phyloP scores from a whole-genome alignment of 169 alveolate genomes.

The Eimeria necatrix region DNA sequence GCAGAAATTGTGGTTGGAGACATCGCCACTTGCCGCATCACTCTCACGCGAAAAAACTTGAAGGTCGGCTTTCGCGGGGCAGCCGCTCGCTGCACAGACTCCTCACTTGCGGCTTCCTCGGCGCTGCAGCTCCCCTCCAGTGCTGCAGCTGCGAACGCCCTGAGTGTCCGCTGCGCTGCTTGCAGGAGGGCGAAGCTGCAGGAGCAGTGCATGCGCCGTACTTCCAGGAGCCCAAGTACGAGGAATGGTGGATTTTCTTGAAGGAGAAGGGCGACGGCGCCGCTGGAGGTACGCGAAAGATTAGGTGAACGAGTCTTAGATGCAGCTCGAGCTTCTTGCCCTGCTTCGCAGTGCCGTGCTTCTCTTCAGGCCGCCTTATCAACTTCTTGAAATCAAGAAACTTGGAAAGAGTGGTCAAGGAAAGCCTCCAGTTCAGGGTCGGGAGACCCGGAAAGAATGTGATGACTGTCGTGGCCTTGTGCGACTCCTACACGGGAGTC shows the following conservation, averaged over 20 bases:
- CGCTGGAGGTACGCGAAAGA: slow-evolving; percentile 60
- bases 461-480: slow-evolving; percentile 62
- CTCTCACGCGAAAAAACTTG: slow-evolving; percentile 88
- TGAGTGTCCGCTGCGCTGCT: background rate
- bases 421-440: slow-evolving; percentile 76
- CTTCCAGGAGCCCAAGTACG: slow-evolving; percentile 92
- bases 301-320: background rate
- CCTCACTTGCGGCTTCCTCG: too few species aligned
- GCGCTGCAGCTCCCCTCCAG: too few species aligned
- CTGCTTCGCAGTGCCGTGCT: background rate
- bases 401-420: slow-evolving; percentile 79
- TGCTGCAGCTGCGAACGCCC: background rate
- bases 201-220: slow-evolving; percentile 95
- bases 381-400: slow-evolving; percentile 59
- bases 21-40: slow-evolving; percentile 90
- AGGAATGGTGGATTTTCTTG: slow-evolving; percentile 93
- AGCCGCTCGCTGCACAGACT: too few species aligned
- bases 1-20: slow-evolving; percentile 93
- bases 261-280: slow-evolving; percentile 80
- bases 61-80: slow-evolving; percentile 35
- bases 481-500: slow-evolving; percentile 83
- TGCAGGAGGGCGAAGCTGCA: slow-evolving; percentile 87
- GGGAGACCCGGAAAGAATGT: slow-evolving; percentile 77
- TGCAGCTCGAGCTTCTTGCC: background rate
- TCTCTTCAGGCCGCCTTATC: slow-evolving; percentile 77